Percentiles rank a stretch among this genome's conserved stretches.
Conservation (phyloP, 1,284 basidiomycete genomes). For the Anthracocystis panici-leucophaei region DNA sequence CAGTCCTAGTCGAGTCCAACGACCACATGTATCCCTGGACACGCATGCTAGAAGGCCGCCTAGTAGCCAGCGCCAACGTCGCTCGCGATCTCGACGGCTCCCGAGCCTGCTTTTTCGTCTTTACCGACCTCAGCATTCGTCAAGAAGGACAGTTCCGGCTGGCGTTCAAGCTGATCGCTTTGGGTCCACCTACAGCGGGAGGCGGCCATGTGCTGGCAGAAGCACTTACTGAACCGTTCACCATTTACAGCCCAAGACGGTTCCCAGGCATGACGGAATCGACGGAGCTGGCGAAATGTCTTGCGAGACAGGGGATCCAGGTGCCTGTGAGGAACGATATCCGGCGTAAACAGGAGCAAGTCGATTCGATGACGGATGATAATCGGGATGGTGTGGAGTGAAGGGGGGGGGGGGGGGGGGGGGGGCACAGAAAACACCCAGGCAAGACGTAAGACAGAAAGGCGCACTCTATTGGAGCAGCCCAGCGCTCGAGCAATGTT, state of each 20-base stretch:
- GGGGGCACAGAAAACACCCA: background rate
- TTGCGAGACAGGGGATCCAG: conserved; percentile 54
- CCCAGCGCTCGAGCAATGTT: too few relatives aligned
- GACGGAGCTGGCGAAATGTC: conserved; percentile 50
- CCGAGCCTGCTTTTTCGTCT: conserved; percentile 54
- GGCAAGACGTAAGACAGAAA: too few relatives aligned
- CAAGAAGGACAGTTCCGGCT: conserved; percentile 49
- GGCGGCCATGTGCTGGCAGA: conserved; percentile 39
- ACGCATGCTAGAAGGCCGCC: conserved; percentile 49
- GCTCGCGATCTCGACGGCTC: conserved; percentile 48
- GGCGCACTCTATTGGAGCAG: too few relatives aligned
- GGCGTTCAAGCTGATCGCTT: conserved; percentile 43
- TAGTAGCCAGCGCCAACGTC: conserved; percentile 47
- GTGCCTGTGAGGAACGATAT: conserved; percentile 55
- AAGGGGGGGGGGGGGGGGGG: background rate
- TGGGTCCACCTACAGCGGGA: conserved; percentile 9
- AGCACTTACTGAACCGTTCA: conserved; percentile 38
- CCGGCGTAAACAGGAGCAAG: conserved; percentile 26
- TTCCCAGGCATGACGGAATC: conserved; percentile 57
- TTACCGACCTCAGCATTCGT: conserved; percentile 54
- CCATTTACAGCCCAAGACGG: conserved; percentile 42
- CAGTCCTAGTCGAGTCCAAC: conserved; percentile 36
- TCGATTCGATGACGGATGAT: conserved; percentile 15
- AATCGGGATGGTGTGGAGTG: background rate
- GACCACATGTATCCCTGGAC: conserved; percentile 33